Base-by-base conservation (phyloP, 495 filamentous ascomycete species). In the Penicillium simplicissimum region DNA sequence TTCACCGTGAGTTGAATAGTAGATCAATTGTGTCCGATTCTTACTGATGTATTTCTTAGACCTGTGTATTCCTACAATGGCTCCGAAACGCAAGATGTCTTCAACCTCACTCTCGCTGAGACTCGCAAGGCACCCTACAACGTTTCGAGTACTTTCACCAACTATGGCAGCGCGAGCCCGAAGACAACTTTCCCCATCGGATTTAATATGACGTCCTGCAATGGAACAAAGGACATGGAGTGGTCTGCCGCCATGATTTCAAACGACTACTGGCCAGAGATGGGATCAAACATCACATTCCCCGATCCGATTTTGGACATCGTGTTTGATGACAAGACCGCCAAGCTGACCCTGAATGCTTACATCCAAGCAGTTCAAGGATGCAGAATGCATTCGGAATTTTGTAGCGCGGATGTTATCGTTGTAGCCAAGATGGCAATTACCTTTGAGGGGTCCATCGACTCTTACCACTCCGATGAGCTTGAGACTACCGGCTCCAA, bases 391-490 rank as follows among this genome's bases (percentile, higher is more conserved):
- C 21, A 47, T 4, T 5, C 45, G 19, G 10, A 25, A n/a, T 57
- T 57, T 15, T 33, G 40, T 8, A 33, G 25, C 1, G 38, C 31
- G 6, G 25, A 45, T 7, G 13, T 19, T n/a, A 17, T 43, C 5
- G 17, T 31, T 6, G 23, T 8, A 17, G 57, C 33, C 4, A 51
- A 37, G 34, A 38, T 59, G 35, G n/a, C 8, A n/a, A 40, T 59
- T 13, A 36, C 47, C 2, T 52, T 59, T 21, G 28, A 25, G 9
- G 57, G 57, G 9, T 42, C 33, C 2, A 51, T 62, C 8, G 63
- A 66, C 49, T 31, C 52, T 25, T 59, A 59, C 55, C 59, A 66
- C 40, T 66, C 63, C 21, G 63, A 62, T 35, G 55, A 58, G 10
- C 49, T 66, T 4, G 43, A 31, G 15, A 62, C 37, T n/a, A 36